Conservation (phyloP, 2,329 filamentous ascomycete species). For the Dichotomopilus funicola region DNA sequence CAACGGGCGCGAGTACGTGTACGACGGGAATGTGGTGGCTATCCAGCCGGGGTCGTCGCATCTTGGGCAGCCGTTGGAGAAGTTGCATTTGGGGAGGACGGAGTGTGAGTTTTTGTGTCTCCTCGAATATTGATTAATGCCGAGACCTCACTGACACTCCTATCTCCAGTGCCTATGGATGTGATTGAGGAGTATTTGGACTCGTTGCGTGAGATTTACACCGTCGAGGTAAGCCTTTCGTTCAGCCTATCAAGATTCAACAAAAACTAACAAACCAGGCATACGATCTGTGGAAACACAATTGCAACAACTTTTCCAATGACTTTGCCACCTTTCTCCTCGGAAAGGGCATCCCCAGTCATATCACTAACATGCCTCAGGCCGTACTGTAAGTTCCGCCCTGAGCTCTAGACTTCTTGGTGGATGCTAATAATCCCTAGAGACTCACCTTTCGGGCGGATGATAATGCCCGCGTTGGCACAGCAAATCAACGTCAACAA, state of each 20-base stretch:
- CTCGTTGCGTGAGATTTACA: conserved; percentile 76
- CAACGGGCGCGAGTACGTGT: conserved; percentile 80
- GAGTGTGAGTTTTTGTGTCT: conserved; percentile 30
- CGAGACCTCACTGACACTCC: background rate
- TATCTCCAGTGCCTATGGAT: conserved; percentile 58
- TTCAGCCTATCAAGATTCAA: too few relatives aligned
- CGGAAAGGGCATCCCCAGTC: conserved; percentile 78
- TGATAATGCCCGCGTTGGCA: conserved; percentile 67
- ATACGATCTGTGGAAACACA: conserved; percentile 85
- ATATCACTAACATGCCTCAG: conserved; percentile 79
- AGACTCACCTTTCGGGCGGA: conserved; percentile 52
- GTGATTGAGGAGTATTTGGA: conserved; percentile 83
- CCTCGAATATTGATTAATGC: background rate
- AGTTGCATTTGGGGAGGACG: conserved; percentile 67
- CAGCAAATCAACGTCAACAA: conserved; percentile 45
- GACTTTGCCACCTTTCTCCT: conserved; percentile 85
- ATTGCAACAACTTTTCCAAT: conserved; percentile 97
- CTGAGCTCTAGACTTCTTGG: conserved; percentile 49
- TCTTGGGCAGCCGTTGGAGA: conserved; percentile 75
- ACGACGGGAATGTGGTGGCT: conserved; percentile 78
- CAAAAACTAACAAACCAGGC: conserved; percentile 42
- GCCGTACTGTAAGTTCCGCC: conserved; percentile 63
- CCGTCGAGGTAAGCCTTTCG: conserved; percentile 52
- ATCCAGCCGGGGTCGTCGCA: conserved; percentile 78
- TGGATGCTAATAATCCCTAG: conserved; percentile 8